Evolutionary conservation across 305 asterid genomes (phyloP), one percentile per base, ranked within the genome.

Genomic region (Fraxinus greggii): DNA sequence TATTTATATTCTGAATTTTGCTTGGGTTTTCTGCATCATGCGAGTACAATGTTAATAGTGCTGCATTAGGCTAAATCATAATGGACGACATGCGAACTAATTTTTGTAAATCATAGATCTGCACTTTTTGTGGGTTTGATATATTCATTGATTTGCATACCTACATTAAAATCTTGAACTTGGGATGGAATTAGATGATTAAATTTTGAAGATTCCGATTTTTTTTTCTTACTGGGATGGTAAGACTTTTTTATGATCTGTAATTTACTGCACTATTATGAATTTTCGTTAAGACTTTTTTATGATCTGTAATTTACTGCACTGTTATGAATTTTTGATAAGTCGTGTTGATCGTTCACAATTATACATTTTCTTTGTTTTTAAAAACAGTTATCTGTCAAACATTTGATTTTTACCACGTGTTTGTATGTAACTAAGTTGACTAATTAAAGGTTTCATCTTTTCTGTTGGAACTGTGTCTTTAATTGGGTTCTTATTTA

Each of bases 31-130:
- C n/a, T 78, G 80, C 81, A 75, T 69, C 72, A 61, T 42, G 76
- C 59, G 82, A 78, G 83, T 61, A 87, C 80, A 70, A 70, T 17
- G 12, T 31, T 5, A 70, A 70, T 1, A 6, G 75, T 70, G 42
- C 42, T 70, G 40, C 42, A 70, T 70, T 70, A 29, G 75, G 38
- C 12, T 28, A 70, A 70, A 28, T 70, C 75, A 13, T 83, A 90
- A 87, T 86, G 82, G 82, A 76, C 63, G 78, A 86, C 81, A 40
- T 82, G 84, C 73, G 4, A 6, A 7, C 67, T n/a, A 56, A 56
- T 56, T 6, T 56, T 28, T 63, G 72, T 23, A 65, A 72, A 83
- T 12, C 72, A 48, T 78, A 84, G 90, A 89, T 87, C 89, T 87
- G 79, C 33, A 24, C 19, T 61, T 59, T 65, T 74, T 7, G 42